Evolutionary conservation across 2,329 filamentous ascomycete species (phyloP), one percentile per base, ranked within the genome.

Genomic region (Apiospora koreana): DNA sequence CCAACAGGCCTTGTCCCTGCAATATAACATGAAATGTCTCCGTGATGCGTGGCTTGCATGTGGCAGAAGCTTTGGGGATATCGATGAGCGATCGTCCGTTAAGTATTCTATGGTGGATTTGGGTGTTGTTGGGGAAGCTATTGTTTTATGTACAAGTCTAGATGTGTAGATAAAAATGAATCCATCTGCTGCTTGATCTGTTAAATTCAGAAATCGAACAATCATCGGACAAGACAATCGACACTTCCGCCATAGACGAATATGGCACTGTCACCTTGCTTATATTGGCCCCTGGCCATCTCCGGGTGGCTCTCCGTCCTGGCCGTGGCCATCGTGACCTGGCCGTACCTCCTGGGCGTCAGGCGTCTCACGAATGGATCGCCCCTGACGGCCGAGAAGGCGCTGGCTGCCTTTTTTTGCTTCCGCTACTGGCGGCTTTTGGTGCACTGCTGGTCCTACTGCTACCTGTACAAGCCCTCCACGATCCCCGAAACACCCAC

Each of bases 341-440:
- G 18, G 43, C 43, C 43, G 18, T 46, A 46, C 43, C 43, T 46
- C 43, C 21, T 21, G 2, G 43, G 43, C 23, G 23, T 50, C 23
- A 25, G 23, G 23, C 14, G 2, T 48, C 46, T 50, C 10, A 23
- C 45, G 3, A 28, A 28, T 10, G 23, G 23, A 48, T 50, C 23
- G 46, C 23, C 58, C 62, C 50, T 58, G 50, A 58, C 66, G 35
- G 18, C 48, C 6, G 41, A 38, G 21, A 42, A 35, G 18, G 69
- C 69, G 23, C 69, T 71, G 21, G 4, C 31, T 14, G 67, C 43
- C 5, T 78, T 85, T 2, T 83, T 85, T 69, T 5, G 77, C 25
- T 84, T 84, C 74, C 79, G 86, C 0, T 89, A 88, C 71, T 69
- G 81, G 0, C 83, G 86, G 2, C 78, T 87, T 0, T 50, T 86